A percentile compares a stretch with the other conserved stretches of the same genome.
Evolutionary conservation across 2,329 filamentous ascomycete species (phyloP).

Genomic region (Sclerotinia spermophila): DNA sequence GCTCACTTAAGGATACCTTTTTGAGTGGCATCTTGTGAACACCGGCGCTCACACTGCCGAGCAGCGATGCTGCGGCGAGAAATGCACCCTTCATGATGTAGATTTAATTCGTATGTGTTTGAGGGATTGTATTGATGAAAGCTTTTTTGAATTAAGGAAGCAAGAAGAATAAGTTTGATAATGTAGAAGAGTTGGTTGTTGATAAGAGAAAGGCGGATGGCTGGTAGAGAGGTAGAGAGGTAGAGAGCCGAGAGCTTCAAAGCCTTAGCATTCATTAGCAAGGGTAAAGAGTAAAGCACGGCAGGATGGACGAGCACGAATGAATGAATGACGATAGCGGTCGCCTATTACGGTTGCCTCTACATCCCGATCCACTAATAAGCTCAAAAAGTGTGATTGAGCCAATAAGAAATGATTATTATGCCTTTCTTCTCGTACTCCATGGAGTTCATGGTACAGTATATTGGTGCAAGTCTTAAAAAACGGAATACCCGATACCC

Average conservation of each 20-base stretch:
- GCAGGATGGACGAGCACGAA: slow-evolving; percentile 3
- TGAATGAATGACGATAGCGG: slow-evolving; percentile 19
- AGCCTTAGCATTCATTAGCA: neutral
- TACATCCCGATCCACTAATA: slow-evolving; percentile 6
- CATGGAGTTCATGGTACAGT: neutral
- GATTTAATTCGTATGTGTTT: slow-evolving; percentile 23
- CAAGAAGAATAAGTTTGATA: slow-evolving; percentile 19
- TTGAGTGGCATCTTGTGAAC: slow-evolving; percentile 97
- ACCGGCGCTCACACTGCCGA: slow-evolving; percentile 78
- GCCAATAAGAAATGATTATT: slow-evolving; percentile 13
- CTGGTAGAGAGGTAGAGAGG: neutral
- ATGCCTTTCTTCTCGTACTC: neutral
- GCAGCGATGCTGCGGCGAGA: slow-evolving; percentile 68
- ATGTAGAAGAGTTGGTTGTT: slow-evolving; percentile 24
- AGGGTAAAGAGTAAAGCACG: neutral
- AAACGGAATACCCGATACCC: neutral
- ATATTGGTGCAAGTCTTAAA: neutral
- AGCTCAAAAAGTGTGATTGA: neutral
- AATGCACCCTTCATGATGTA: slow-evolving; percentile 78
- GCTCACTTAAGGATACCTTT: slow-evolving; percentile 89
- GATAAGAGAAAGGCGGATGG: slow-evolving; percentile 18
- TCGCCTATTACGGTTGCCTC: slow-evolving; percentile 9
- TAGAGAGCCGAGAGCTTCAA: slow-evolving; percentile 8
- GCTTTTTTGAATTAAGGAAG: slow-evolving; percentile 20
- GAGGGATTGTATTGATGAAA: neutral